Base-by-base conservation (phyloP, 345 rosid genomes). In the Tarenaya hassleriana region DNA sequence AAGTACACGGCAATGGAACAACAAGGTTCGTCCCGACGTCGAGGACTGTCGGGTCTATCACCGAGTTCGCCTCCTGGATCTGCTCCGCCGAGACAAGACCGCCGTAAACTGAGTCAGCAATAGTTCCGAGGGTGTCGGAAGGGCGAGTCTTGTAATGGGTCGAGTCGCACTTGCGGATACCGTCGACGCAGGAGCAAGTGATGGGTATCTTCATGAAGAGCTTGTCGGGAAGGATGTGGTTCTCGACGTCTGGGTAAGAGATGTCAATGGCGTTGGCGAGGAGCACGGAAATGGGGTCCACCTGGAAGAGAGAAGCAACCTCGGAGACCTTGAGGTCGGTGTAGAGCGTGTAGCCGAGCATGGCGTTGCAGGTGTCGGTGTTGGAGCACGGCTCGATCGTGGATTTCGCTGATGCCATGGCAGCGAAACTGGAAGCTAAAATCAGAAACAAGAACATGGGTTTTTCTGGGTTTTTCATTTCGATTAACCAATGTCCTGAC, bases 371-470 rank as follows among this genome's bases (percentile, higher is more conserved):
- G 21, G 84, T 66, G 63, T 83, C 83, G 12, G 74, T 75, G 66
- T 71, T 84, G 7, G 98, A 79, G 66, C 98, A 91, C 2, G 98
- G 94, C 71, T 91, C 98, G 10, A 91, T 91, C 14, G 96, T 91
- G 9, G 98, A 91, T 71, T 91, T 91, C 16, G 95, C 41, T 4
- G 53, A 49, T 14, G 73, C 83, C 0, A 35, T 18, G 16, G 60
- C 56, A 16, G 63, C 70, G 49, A 68, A 68, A 66, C 52, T 74
- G 1, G 50, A 52, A 71, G 67, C 13, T 46, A 87, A 14, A 48
- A 74, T 11, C 13, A 75, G 49, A 57, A 75, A 20, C 38, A 63
- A 14, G 40, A 48, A 16, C n/a, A 43, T 12, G 45, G 38, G 49
- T 29, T 56, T 58, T 63, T 61, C 63, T 14, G 67, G 59, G 58